phyloP scores from a whole-genome alignment of 2,329 filamentous ascomycete genomes.

The Chalara sp. region DNA sequence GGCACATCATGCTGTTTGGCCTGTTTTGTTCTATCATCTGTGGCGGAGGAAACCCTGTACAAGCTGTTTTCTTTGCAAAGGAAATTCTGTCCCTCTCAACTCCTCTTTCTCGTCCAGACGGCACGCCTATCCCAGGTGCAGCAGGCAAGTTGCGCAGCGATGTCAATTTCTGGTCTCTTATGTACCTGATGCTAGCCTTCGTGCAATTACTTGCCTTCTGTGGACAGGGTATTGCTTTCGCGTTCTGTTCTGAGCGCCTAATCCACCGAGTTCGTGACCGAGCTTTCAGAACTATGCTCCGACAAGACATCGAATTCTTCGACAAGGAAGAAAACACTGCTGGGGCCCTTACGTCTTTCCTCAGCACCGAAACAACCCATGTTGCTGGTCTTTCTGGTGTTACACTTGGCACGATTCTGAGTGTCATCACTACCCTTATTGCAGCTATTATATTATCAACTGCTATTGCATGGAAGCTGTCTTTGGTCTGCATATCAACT shows the following conservation, averaged over 20 bases:
- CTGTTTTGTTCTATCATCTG: slow-evolving; percentile 69
- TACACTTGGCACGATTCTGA: slow-evolving; percentile 79
- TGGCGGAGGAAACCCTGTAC: slow-evolving; percentile 72
- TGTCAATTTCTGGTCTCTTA: slow-evolving; percentile 78
- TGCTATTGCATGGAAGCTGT: slow-evolving; percentile 82
- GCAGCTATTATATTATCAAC: slow-evolving; percentile 64
- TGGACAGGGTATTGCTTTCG: slow-evolving; percentile 67
- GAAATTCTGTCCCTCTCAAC: slow-evolving; percentile 64
- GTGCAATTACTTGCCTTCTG: slow-evolving; percentile 64
- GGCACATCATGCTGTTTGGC: slow-evolving; percentile 64
- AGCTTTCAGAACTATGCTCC: slow-evolving; percentile 80
- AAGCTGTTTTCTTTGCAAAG: slow-evolving; percentile 83
- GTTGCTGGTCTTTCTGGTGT: slow-evolving; percentile 81
- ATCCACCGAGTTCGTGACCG: slow-evolving; percentile 75
- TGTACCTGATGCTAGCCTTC: slow-evolving; percentile 81
- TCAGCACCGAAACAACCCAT: slow-evolving; percentile 85
- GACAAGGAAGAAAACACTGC: slow-evolving; percentile 84
- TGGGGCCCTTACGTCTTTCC: slow-evolving; percentile 79
- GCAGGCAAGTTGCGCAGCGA: slow-evolving; percentile 43
- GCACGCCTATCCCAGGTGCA: slow-evolving; percentile 30
- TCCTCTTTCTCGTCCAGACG: slow-evolving; percentile 27
- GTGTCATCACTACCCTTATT: slow-evolving; percentile 73
- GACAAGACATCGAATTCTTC: slow-evolving; percentile 90
- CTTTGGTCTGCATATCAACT: slow-evolving; percentile 72
- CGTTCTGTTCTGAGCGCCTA: slow-evolving; percentile 78